These are phyloP conservation scores for Citrus sp. DNA, from an alignment of 345 rosid species.

Conservation along the genomic window DNA sequence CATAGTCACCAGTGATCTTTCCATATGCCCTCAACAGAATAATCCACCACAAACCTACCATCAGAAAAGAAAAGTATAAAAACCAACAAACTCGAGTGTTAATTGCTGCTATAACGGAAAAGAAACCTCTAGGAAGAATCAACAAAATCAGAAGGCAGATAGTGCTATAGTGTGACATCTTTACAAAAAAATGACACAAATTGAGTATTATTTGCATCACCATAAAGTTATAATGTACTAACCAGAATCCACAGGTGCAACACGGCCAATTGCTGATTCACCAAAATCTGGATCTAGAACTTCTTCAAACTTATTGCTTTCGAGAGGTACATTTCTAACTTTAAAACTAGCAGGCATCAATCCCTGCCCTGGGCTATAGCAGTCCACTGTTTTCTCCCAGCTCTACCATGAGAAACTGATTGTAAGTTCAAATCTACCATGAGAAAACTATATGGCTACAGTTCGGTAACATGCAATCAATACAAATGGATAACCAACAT, in stretches of 20 bases:
- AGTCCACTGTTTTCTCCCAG: constrained; percentile 96
- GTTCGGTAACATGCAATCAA: neutral
- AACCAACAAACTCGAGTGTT: neutral
- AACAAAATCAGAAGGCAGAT: neutral
- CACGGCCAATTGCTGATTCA: constrained; percentile 92
- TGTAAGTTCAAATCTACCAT: neutral
- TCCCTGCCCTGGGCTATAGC: constrained; percentile 92
- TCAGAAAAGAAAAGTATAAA: neutral
- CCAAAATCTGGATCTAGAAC: constrained; percentile 93
- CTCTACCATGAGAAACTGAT: constrained; percentile 38
- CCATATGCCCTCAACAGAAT: constrained; percentile 83
- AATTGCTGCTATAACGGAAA: neutral
- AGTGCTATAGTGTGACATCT: neutral
- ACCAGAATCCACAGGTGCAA: constrained; percentile 97
- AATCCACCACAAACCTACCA: constrained; percentile 88
- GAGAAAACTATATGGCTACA: neutral
- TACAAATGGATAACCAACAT: neutral
- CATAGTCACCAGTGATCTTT: constrained; percentile 72
- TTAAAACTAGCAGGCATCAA: constrained; percentile 95
- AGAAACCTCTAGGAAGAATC: neutral
- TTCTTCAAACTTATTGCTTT: constrained; percentile 64
- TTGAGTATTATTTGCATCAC: neutral
- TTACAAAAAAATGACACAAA: neutral
- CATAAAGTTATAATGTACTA: constrained; percentile 12
- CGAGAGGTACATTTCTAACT: constrained; percentile 66